phyloP scores from a whole-genome alignment of 202 grass and related monocot species.

The Alloteropsis angusta region DNA sequence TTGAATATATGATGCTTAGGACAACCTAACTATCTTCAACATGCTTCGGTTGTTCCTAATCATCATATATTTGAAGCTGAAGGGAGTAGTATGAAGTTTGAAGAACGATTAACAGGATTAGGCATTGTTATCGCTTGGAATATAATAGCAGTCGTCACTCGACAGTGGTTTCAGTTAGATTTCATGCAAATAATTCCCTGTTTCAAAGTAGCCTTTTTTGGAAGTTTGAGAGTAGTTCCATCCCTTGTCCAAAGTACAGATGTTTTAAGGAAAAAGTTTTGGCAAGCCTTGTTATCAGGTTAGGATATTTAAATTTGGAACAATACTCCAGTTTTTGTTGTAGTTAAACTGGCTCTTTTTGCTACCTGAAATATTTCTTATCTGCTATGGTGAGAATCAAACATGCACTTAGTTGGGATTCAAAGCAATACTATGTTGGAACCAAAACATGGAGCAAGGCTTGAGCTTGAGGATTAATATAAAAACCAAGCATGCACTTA shows the following conservation, averaged over 20 bases:
- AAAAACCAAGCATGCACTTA: too few species aligned
- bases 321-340: not conserved
- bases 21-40: too few species aligned
- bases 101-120: not conserved
- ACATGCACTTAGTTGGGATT: not conserved
- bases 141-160: not conserved
- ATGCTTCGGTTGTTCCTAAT: too few species aligned
- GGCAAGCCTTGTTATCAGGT: not conserved
- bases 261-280: not conserved
- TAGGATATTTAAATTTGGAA: not conserved
- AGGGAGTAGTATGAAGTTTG: not conserved
- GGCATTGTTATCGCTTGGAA: not conserved
- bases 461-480: too few species aligned
- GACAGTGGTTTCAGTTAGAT: not conserved
- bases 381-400: not conserved
- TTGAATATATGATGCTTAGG: not conserved
- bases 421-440: not conserved
- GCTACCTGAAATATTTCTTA: not conserved
- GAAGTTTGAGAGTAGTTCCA: not conserved
- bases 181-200: not conserved
- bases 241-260: not conserved
- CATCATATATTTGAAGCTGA: too few species aligned
- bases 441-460: not conserved
- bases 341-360: not conserved
- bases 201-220: not conserved